These are phyloP conservation scores for Cladosporium austrohemisphaericum DNA, from an alignment of 2,329 filamentous ascomycete genomes.

Conservation along the genomic window DNA sequence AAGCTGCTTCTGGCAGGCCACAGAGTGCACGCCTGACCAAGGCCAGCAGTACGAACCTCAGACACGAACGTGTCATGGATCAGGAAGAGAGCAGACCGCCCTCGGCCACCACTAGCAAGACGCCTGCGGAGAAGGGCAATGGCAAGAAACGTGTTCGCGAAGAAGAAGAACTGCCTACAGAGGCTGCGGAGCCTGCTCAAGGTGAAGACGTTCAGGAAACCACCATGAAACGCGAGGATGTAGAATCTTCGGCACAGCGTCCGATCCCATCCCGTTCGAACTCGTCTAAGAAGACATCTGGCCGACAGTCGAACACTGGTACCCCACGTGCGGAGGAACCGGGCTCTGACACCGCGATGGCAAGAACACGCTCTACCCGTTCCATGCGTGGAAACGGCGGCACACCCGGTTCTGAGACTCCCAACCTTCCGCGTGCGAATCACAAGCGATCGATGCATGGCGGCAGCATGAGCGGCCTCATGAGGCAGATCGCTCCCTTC, in stretches of 20 bases:
- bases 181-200: constrained; percentile 17
- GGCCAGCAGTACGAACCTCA: constrained; percentile 57
- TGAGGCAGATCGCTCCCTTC: constrained; percentile 37
- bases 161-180: constrained; percentile 18
- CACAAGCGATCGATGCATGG: constrained; percentile 5
- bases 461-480: constrained; percentile 34
- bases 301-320: constrained; percentile 45
- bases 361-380: constrained; percentile 40
- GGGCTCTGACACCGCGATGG: constrained; percentile 33
- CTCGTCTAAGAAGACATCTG: constrained; percentile 32
- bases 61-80: constrained; percentile 33
- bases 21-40: constrained; percentile 69
- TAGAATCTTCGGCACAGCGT: constrained; percentile 45
- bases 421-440: constrained; percentile 5
- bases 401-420: constrained; percentile 4
- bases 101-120: constrained; percentile 19
- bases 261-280: constrained; percentile 24
- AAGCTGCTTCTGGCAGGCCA: constrained; percentile 66
- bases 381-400: constrained; percentile 35
- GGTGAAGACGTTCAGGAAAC: constrained; percentile 15
- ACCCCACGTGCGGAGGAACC: constrained; percentile 38
- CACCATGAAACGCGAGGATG: constrained; percentile 25
- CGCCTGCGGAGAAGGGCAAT: constrained; percentile 19
- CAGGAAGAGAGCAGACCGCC: constrained; percentile 40
- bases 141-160: constrained; percentile 15